Base-by-base conservation (phyloP, 441 rosid species). In the Dalechampia spathulata region DNA sequence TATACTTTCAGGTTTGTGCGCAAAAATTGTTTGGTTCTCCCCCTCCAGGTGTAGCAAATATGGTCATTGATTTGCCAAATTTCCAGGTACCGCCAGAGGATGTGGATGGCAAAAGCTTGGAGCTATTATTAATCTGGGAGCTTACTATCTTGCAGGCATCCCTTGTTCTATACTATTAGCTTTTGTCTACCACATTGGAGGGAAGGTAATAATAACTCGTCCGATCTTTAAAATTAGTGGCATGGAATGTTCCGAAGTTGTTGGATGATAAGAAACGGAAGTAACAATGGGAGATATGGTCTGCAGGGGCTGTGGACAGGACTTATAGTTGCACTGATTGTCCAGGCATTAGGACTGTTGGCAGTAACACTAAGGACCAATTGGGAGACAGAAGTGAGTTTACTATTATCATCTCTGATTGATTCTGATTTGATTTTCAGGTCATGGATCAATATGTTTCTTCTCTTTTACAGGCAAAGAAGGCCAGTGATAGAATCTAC, bases 51-150 rank as follows among this genome's bases (percentile, higher is more conserved):
- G 5, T 30, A 30, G 34, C 34, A 3, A 30, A 30, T 30, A 30
- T 30, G 34, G 34, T n/a, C n/a, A 30, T 8, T 30, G 34, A 30
- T 3, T 3, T 30, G 8, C 34, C 34, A 30, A 5, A 34, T 43
- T 43, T 36, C 6, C 56, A 62, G 72, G 72, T 5, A 47, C 25
- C 27, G 42, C 50, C 9, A 68, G 72, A 48, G 72, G 72, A 52
- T 58, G 72, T 43, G 72, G 72, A 5, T 57, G 72, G 67, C 67
- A 62, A 39, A 68, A 63, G 42, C 15, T 63, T 52, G 72, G 72
- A 21, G 68, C 72, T 4, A 2, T 52, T 3, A 34, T 58, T 20
- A 68, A 68, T 34, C 8, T 68, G 57, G 72, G 72, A 16, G 61
- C 72, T 40, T 68, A 62, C 58, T 62, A 68, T 46, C 53, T 68